Evolutionary conservation across 2,329 filamentous ascomycete species (phyloP).

Genomic region (Blastomyces parvus): DNA sequence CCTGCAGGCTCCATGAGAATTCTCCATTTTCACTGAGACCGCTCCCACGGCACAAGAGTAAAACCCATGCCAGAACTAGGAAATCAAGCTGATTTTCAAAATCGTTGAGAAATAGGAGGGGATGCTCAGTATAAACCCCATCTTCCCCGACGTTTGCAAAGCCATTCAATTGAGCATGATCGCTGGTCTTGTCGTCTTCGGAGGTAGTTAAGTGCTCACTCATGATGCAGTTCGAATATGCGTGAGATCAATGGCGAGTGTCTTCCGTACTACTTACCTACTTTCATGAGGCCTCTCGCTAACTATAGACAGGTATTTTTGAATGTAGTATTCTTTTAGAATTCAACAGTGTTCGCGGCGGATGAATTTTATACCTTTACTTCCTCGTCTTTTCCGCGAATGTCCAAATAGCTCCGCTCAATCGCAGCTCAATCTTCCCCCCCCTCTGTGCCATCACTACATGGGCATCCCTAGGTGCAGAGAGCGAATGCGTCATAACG

Average conservation of each 20-base stretch:
- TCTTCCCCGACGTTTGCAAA: not conserved
- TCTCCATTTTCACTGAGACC: constrained; percentile 12
- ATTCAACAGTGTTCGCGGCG: not conserved
- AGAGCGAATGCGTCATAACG: not conserved
- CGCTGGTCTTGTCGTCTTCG: not conserved
- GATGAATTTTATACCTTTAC: not conserved
- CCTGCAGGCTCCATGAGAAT: constrained; percentile 8
- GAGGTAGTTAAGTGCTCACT: not conserved
- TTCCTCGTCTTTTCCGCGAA: not conserved
- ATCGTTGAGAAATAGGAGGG: not conserved
- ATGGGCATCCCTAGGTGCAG: not conserved
- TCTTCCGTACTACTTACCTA: not conserved
- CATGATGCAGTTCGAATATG: constrained; percentile 1
- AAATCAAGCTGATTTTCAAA: constrained; percentile 10
- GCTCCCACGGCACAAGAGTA: constrained; percentile 13
- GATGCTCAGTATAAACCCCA: not conserved
- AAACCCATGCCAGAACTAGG: constrained; percentile 12
- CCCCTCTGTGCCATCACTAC: not conserved
- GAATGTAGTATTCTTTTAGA: not conserved
- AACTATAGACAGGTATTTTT: not conserved
- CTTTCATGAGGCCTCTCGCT: not conserved
- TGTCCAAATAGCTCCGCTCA: not conserved
- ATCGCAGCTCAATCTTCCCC: not conserved
- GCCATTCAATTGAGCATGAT: not conserved
- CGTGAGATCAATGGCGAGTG: not conserved